phyloP scores from a whole-genome alignment of 495 filamentous ascomycete species.

The Aspergillus sclerotiicarbonarius region DNA sequence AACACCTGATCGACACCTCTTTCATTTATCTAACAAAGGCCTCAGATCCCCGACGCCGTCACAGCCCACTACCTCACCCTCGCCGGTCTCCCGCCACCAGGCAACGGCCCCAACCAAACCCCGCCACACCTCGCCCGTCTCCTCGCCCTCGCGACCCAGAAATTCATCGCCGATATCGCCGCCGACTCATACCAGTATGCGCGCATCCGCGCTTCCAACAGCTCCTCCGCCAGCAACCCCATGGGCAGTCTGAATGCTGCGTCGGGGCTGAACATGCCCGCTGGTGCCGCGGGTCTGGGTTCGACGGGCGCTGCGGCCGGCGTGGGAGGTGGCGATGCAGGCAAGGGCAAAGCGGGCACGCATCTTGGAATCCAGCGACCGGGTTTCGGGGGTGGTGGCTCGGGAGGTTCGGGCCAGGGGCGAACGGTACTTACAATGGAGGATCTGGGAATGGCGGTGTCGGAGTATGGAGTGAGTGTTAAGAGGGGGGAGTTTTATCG shows the following conservation, averaged over 20 bases:
- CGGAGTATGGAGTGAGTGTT: conserved; percentile 95
- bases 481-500: conserved; percentile 97
- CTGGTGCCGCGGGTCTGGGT: conserved; percentile 49
- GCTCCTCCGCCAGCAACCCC: conserved; percentile 76
- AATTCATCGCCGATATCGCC: conserved; percentile 96
- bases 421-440: conserved; percentile 98
- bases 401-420: conserved; percentile 79
- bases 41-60: conserved; percentile 93
- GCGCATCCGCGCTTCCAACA: conserved; percentile 88
- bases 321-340: conserved; percentile 47
- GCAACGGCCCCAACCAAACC: conserved; percentile 74
- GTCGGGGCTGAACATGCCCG: conserved; percentile 65
- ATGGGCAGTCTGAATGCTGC: conserved; percentile 83
- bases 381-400: conserved; percentile 89
- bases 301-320: conserved; percentile 53
- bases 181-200: conserved; percentile 97
- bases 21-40: conserved; percentile 18
- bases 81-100: conserved; percentile 86
- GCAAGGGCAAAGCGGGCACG: conserved; percentile 64
- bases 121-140: conserved; percentile 87
- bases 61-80: conserved; percentile 97
- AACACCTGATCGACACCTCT: not conserved
- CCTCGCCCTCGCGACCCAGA: conserved; percentile 92
- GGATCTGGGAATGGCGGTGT: conserved; percentile 94
- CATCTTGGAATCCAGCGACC: conserved; percentile 85